Evolutionary conservation across 495 filamentous ascomycete species (phyloP).

Genomic region (Talaromyces liani): DNA sequence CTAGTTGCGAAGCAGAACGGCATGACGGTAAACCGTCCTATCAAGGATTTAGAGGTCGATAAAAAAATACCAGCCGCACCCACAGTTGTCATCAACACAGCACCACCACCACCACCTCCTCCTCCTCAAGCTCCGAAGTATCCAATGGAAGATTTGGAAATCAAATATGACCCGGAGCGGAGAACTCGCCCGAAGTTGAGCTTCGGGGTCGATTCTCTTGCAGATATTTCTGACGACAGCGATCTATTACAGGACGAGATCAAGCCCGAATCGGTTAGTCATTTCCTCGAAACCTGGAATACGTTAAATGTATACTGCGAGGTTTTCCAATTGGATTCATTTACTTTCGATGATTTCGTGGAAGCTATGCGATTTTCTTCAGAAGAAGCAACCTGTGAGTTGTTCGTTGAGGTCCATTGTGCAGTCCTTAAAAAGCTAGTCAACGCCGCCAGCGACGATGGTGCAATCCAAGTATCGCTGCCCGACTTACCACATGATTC

Average conservation of each 20-base stretch:
- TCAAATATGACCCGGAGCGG: slow-evolving; percentile 53
- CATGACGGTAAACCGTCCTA: slow-evolving; percentile 18
- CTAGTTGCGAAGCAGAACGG: slow-evolving; percentile 23
- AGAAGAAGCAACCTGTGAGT: slow-evolving; percentile 71
- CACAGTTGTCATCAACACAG: slow-evolving; percentile 27
- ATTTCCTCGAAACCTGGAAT: slow-evolving; percentile 84
- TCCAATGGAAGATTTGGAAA: slow-evolving; percentile 87
- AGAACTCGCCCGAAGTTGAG: slow-evolving; percentile 65
- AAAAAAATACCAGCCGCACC: slow-evolving; percentile 25
- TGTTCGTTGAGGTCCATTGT: slow-evolving; percentile 88
- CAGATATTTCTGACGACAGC: slow-evolving; percentile 32
- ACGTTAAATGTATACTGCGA: slow-evolving; percentile 95
- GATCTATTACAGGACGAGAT: slow-evolving; percentile 50
- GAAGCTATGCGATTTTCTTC: slow-evolving; percentile 78
- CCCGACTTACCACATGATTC: slow-evolving; percentile 67
- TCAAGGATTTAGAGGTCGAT: slow-evolving; percentile 36
- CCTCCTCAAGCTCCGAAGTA: slow-evolving; percentile 68
- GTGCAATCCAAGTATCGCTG: slow-evolving; percentile 68
- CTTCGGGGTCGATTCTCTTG: slow-evolving; percentile 58
- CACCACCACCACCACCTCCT: slow-evolving; percentile 46
- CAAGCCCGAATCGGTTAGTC: slow-evolving; percentile 69
- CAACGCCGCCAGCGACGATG: slow-evolving; percentile 60
- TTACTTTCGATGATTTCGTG: slow-evolving; percentile 94
- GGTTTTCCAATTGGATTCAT: slow-evolving; percentile 87
- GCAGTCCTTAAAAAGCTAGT: slow-evolving; percentile 84